Base-by-base conservation (phyloP, 495 filamentous ascomycete species). In the Aspergillus asperescens region DNA sequence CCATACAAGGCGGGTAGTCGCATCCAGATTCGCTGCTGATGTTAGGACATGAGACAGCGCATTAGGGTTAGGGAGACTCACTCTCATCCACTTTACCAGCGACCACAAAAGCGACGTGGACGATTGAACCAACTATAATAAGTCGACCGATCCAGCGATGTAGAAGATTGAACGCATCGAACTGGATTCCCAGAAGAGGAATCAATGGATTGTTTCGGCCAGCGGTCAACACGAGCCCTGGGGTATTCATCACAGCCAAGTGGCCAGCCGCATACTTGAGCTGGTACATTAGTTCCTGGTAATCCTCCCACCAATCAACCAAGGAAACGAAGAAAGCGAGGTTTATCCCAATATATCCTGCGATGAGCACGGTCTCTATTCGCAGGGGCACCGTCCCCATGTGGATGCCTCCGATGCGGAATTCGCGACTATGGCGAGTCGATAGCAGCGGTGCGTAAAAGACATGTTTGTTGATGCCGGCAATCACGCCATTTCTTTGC, bases 81-180 rank as follows among this genome's bases (percentile, higher is more conserved):
- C 70, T 52, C 22, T 56, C 19, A 19, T 59, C 52, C 18, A 58
- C 61, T 19, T 62, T 55, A 8, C 55, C 59, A 1, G 62, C 62
- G n/a, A 75, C 32, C 24, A 73, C 70, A 19, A 56, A 60, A 28
- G 57, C 46, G 56, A 70, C 66, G 52, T 74, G 72, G 27, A 72
- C 51, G 13, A 72, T 44, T 5, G 65, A 61, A 37, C 69, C 71
- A 2, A 57, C 58, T 1, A 68, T 59, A 13, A 75, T 65, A 5
- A 70, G 50, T 13, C 73, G 62, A 15, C 71, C 73, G 13, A 75
- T 54, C 73, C 73, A 76, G 4, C 73, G 73, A 59, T 76, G 73
- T 53, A 76, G 58, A 10, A 75, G 64, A 44, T 76, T 76, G 60
- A 74, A 76, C 0, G 69, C 61, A 42, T 76, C 70, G 19, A 73